Conservation (phyloP, 2,329 filamentous ascomycete genomes). For the Podosphaera leucotricha region DNA sequence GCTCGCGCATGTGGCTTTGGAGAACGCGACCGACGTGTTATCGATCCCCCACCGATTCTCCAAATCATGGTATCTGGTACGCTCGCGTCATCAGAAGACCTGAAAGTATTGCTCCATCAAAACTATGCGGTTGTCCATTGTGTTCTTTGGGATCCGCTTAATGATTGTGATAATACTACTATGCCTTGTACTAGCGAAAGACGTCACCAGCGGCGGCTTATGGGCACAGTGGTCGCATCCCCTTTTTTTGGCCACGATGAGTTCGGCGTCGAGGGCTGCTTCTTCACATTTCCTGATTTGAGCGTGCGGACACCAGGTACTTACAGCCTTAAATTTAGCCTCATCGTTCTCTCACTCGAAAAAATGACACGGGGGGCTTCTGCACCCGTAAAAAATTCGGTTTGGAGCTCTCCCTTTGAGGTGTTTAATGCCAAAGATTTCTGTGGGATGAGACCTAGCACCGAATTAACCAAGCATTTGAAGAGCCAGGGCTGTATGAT, state of each 20-base stretch:
- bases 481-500: slow-evolving; percentile 66
- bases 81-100: slow-evolving; percentile 28
- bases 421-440: slow-evolving; percentile 75
- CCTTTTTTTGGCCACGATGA: slow-evolving; percentile 59
- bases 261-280: slow-evolving; percentile 47
- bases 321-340: slow-evolving; percentile 52
- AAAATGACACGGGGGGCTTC: slow-evolving; percentile 28
- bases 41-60: slow-evolving; percentile 66
- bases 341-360: slow-evolving; percentile 45
- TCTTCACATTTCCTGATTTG: slow-evolving; percentile 69
- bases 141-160: slow-evolving; percentile 48
- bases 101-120: slow-evolving; percentile 27
- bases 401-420: slow-evolving; percentile 46
- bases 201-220: slow-evolving; percentile 48
- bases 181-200: slow-evolving; percentile 38
- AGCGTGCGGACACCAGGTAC: slow-evolving; percentile 54
- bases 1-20: slow-evolving; percentile 66
- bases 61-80: slow-evolving; percentile 43
- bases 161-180: slow-evolving; percentile 41
- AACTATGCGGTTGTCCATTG: slow-evolving; percentile 53
- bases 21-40: slow-evolving; percentile 57
- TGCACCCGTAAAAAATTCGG: slow-evolving; percentile 26
- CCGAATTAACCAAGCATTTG: slow-evolving; percentile 45
- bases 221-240: slow-evolving; percentile 57
- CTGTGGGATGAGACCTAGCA: slow-evolving; percentile 61